Conservation (phyloP, 2,329 filamentous ascomycete species). For the Talaromyces funiculosus region DNA sequence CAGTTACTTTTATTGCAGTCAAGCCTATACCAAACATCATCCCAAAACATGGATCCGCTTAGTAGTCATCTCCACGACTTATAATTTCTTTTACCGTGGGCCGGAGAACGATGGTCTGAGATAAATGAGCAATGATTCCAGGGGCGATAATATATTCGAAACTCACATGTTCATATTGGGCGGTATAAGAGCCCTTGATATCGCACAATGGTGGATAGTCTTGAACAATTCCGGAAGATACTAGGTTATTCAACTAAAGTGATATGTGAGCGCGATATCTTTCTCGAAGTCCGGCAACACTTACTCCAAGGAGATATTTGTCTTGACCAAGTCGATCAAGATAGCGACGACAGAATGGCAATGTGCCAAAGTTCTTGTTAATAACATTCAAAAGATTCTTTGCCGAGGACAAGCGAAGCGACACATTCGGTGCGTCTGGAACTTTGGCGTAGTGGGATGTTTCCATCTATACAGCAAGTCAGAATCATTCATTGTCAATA, state of each 20-base stretch:
- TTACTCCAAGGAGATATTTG: conserved; percentile 83
- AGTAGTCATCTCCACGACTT: conserved; percentile 81
- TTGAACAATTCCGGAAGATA: conserved; percentile 77
- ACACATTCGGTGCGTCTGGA: conserved; percentile 66
- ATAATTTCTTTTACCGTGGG: conserved; percentile 83
- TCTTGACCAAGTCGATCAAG: conserved; percentile 89
- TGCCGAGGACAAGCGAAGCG: conserved; percentile 72
- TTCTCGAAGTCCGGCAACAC: conserved; percentile 24
- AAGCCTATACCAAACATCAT: conserved; percentile 6
- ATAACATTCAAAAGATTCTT: conserved; percentile 82
- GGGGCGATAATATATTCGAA: neutral
- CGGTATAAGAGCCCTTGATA: conserved; percentile 90
- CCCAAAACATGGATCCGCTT: conserved; percentile 23
- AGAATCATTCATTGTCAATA: neutral
- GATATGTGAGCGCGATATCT: conserved; percentile 26
- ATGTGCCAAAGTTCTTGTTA: conserved; percentile 91
- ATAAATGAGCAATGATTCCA: neutral
- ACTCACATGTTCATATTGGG: conserved; percentile 90
- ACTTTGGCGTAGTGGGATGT: conserved; percentile 81
- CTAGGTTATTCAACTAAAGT: conserved; percentile 72
- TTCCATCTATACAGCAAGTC: conserved; percentile 53
- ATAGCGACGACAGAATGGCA: conserved; percentile 87
- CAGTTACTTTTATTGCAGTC: conserved; percentile 1
- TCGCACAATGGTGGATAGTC: conserved; percentile 85
- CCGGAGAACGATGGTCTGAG: conserved; percentile 67